Percentiles rank a stretch among this genome's conserved stretches.
Evolutionary conservation across 1,284 basidiomycete genomes (phyloP).

Genomic region (Papiliotrema laurentii): DNA sequence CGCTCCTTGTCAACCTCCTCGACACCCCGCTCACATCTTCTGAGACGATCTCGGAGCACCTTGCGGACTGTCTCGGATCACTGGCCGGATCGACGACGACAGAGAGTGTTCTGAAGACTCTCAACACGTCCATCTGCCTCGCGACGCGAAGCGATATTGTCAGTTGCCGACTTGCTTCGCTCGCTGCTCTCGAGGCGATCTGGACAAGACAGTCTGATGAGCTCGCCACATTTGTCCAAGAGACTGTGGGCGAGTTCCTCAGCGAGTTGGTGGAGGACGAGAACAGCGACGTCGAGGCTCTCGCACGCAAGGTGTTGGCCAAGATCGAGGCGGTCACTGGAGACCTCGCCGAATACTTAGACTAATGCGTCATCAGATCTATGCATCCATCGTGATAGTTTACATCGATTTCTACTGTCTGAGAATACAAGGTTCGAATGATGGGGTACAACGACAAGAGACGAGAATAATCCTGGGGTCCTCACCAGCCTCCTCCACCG

Average conservation of each 20-base stretch:
- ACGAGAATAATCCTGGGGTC: neutral
- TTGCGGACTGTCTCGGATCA: conserved; percentile 54
- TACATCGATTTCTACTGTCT: too few species aligned
- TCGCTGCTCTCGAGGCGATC: conserved; percentile 64
- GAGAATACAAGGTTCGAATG: neutral
- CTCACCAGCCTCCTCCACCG: conserved; percentile 40
- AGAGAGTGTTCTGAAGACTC: conserved; percentile 61
- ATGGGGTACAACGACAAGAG: neutral
- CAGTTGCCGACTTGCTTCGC: conserved; percentile 62
- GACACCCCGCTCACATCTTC: conserved; percentile 40
- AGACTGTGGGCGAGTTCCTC: conserved; percentile 52
- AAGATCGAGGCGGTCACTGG: conserved; percentile 50
- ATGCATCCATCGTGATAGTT: too few species aligned
- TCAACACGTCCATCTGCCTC: conserved; percentile 83
- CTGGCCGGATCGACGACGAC: conserved; percentile 57
- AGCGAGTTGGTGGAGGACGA: conserved; percentile 53
- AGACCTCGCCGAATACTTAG: conserved; percentile 46
- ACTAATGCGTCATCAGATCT: too few species aligned
- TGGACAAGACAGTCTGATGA: conserved; percentile 67
- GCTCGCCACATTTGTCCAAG: conserved; percentile 52
- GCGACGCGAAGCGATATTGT: conserved; percentile 76
- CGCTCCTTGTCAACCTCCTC: conserved; percentile 63
- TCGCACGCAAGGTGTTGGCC: conserved; percentile 47
- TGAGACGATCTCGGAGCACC: conserved; percentile 16
- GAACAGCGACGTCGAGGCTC: conserved; percentile 46